Base-by-base conservation (phyloP, 176 grass and related monocot species). In the Carex parvula region DNA sequence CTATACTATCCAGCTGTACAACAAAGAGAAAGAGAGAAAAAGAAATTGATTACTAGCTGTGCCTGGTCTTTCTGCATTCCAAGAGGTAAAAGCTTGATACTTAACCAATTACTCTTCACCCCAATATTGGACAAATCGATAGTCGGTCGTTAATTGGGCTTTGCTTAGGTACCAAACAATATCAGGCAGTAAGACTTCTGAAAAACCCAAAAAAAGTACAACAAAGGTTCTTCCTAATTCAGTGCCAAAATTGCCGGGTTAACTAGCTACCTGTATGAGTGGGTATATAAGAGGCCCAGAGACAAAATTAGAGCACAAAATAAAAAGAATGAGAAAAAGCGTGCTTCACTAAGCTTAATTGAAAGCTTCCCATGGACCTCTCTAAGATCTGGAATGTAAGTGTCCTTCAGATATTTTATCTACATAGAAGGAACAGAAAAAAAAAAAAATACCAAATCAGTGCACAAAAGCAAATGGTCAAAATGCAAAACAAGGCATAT, bases 371-470 rank as follows among this genome's bases (percentile, higher is more conserved):
- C 84, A 77, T 90, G 84, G 37, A 98, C 55, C 11, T 94, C 95
- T 88, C 1, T 74, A 3, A 98, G 79, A 65, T 94, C 91, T 10
- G 29, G 52, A 64, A 84, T 93, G 79, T 94, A 89, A 18, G 88
- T 67, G 15, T 93, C 92, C 65, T 93, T 98, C 64, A 94, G 78
- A 62, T 15, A 80, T 87, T 90, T 93, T 54, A 98, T 73, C 95
- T 98, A 88, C 29, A 61, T 37, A 9, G 64, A 81, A 48, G 33
- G 70, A 85, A 87, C 7, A 48, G 21, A 56, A 32, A 37, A 41
- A 26, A n/a, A n/a, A n/a, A 53, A 33, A 50, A 8, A 84, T 21
- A 54, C 57, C 39, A 72, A 21, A 73, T 46, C 18, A 13, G 42
- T n/a, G 8, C 59, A 71, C 42, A 11, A 41, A 9, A 58, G 13